Conservation (phyloP, 352 stramenopile genomes). For the Globisporangium megalacanthum region DNA sequence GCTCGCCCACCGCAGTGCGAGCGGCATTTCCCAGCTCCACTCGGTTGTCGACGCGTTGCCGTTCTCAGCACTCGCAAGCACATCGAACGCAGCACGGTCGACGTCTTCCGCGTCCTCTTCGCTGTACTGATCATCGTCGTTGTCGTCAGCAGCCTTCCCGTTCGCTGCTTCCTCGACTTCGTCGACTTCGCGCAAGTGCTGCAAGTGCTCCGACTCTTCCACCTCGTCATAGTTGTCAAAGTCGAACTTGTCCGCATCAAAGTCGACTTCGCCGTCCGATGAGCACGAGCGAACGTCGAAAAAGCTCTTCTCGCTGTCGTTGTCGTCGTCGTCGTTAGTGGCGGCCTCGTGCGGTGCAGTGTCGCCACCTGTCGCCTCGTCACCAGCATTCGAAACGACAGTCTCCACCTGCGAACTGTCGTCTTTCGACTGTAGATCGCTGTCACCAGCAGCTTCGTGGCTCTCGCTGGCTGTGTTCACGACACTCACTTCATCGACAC, state of each 20-base stretch:
- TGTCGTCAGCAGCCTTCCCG: slow-evolving; percentile 19
- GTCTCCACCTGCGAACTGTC: no score
- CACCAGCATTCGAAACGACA: background rate
- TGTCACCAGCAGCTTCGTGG: background rate
- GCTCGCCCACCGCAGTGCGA: slow-evolving; percentile 49
- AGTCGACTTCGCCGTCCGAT: slow-evolving; percentile 30
- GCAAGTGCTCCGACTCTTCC: slow-evolving; percentile 74
- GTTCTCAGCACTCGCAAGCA: slow-evolving; percentile 1
- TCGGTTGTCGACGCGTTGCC: slow-evolving; percentile 14
- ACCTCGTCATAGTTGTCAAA: slow-evolving; percentile 55
- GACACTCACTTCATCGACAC: background rate
- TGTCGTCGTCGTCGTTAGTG: slow-evolving; percentile 9
- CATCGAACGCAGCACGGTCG: slow-evolving; percentile 12
- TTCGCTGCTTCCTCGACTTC: slow-evolving; percentile 40
- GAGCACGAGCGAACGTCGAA: slow-evolving; percentile 15
- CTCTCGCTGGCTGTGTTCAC: background rate
- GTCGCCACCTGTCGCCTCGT: background rate
- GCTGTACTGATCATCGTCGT: slow-evolving; percentile 18
- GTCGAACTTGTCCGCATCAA: slow-evolving; percentile 32
- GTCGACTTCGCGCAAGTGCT: slow-evolving; percentile 80
- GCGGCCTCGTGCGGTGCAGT: background rate
- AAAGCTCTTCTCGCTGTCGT: background rate
- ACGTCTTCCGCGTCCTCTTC: slow-evolving; percentile 15
- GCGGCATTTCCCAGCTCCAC: slow-evolving; percentile 75
- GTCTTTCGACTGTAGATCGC: no score